phyloP scores from a whole-genome alignment of 1,284 basidiomycete species.

The Fomitiporia mediterranea region DNA sequence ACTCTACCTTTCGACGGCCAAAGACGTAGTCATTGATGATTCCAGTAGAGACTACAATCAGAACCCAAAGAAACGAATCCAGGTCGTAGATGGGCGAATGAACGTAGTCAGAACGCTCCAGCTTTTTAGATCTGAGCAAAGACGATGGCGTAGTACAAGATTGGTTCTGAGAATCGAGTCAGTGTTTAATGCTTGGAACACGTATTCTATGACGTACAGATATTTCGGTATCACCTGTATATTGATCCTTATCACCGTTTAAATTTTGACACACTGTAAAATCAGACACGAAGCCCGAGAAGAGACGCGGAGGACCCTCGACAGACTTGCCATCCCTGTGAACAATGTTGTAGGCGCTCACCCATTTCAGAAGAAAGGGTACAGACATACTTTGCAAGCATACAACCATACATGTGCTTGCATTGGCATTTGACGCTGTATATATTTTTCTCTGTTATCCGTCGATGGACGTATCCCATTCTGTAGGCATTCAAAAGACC shows the following conservation, averaged over 20 bases:
- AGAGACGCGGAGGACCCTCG: neutral
- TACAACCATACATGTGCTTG: neutral
- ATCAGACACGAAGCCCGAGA: neutral
- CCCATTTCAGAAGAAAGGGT: neutral
- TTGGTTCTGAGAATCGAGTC: neutral
- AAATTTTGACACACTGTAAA: conserved; percentile 2
- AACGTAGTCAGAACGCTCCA: neutral
- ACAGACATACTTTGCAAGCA: conserved; percentile 5
- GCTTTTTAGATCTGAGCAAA: neutral
- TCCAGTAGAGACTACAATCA: neutral
- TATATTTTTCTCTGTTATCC: neutral
- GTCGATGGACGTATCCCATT: conserved; percentile 10
- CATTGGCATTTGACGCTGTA: neutral
- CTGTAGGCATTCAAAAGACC: conserved; percentile 5
- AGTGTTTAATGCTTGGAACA: neutral
- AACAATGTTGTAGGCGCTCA: neutral
- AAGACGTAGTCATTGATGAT: neutral
- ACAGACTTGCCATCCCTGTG: conserved; percentile 8
- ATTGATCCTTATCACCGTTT: neutral
- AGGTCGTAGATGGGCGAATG: conserved; percentile 7
- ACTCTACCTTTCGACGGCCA: neutral
- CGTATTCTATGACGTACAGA: neutral
- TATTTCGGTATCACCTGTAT: conserved; percentile 1
- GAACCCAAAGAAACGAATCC: conserved; percentile 11
- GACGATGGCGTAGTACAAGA: neutral